A percentile compares a stretch with the other conserved stretches of the same genome.
phyloP scores from a whole-genome alignment of 441 rosid genomes.

The Dalechampia spathulata region DNA sequence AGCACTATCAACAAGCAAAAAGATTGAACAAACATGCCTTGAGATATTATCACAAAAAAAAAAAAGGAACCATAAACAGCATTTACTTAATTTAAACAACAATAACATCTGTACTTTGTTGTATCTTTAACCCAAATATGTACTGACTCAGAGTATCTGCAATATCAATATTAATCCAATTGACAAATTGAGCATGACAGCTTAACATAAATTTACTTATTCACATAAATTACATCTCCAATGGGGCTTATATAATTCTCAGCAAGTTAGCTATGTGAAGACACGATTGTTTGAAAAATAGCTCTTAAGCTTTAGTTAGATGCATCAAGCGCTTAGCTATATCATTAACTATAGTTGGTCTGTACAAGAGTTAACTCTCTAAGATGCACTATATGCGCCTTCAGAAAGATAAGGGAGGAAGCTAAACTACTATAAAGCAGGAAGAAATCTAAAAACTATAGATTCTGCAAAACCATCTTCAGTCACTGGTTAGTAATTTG shows the following conservation, averaged over 20 bases:
- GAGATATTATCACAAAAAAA: conserved; percentile 2
- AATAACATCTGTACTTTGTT: too few species aligned
- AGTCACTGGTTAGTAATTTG: conserved; percentile 7
- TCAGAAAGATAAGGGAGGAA: neutral
- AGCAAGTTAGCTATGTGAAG: neutral
- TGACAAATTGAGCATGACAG: neutral
- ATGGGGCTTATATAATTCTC: neutral
- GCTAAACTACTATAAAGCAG: neutral
- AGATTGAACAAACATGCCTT: conserved; percentile 19
- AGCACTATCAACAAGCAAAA: conserved; percentile 52
- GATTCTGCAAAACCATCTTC: neutral
- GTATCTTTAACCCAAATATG: neutral
- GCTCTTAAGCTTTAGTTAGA: conserved; percentile 1
- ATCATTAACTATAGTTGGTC: neutral
- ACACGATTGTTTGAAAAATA: neutral
- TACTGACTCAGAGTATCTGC: neutral
- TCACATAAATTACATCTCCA: neutral
- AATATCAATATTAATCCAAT: neutral
- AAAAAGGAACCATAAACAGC: neutral
- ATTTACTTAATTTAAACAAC: too few species aligned
- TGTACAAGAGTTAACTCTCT: neutral
- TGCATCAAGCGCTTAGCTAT: neutral
- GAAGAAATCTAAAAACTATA: neutral
- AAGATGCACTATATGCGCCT: neutral
- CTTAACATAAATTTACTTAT: neutral